Conservation (phyloP, 1,284 basidiomycete genomes). For the Ustilago lituana region DNA sequence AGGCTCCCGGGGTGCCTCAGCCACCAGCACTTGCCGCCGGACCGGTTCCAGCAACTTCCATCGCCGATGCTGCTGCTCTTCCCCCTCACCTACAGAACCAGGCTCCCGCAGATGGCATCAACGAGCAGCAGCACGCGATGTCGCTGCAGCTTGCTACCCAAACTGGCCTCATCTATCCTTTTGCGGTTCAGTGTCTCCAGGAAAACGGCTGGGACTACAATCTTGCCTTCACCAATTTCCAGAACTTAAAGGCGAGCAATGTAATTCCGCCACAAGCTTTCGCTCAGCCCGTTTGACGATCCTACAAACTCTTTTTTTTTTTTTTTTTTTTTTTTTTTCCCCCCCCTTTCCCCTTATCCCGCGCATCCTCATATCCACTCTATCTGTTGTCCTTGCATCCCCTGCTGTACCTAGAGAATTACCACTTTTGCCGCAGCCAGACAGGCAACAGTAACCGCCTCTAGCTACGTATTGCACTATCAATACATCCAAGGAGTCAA, state of each 20-base stretch:
- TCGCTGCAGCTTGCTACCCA: constrained; percentile 64
- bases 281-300: constrained; percentile 17
- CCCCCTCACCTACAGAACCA: constrained; percentile 52
- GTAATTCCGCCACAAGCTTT: constrained; percentile 56
- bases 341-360: too few species aligned
- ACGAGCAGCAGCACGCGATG: constrained; percentile 66
- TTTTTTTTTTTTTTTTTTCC: too few species aligned
- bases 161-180: constrained; percentile 66
- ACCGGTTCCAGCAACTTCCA: constrained; percentile 1
- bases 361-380: too few species aligned
- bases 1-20: constrained; percentile 1
- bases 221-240: constrained; percentile 65
- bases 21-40: constrained; percentile 3
- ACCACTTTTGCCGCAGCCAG: too few species aligned
- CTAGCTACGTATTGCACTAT: too few species aligned
- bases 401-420: neutral
- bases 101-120: constrained; percentile 41
- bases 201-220: constrained; percentile 67
- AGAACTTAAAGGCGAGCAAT: constrained; percentile 57
- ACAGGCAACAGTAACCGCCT: too few species aligned
- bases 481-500: too few species aligned
- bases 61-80: constrained; percentile 10
- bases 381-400: too few species aligned
- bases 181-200: constrained; percentile 67
- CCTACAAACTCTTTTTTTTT: neutral